These are phyloP conservation scores for Coelastrella sp. DNA, from an alignment of 139 green algal species.

Conservation along the genomic window DNA sequence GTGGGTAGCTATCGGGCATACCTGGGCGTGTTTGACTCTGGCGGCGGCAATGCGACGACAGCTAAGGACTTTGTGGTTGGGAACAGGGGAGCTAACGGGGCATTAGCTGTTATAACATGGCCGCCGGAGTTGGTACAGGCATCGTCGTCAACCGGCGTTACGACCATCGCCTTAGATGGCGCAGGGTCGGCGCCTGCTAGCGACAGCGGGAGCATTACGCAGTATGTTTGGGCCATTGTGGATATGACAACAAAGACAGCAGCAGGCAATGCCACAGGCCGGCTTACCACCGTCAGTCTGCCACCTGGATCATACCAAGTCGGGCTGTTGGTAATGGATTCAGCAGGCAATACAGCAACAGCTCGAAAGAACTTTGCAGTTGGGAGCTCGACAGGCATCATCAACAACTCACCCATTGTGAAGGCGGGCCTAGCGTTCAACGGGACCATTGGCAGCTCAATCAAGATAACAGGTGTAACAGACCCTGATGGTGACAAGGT, in stretches of 20 bases:
- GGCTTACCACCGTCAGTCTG: conserved; percentile 1
- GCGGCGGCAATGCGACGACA: conserved; percentile 14
- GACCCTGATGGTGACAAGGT: conserved; percentile 44
- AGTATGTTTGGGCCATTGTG: conserved; percentile 47
- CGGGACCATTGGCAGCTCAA: neutral
- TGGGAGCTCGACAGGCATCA: neutral
- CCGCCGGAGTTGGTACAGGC: conserved; percentile 26
- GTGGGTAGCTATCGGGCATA: conserved; percentile 25
- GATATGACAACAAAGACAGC: conserved; percentile 20
- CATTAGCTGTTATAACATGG: conserved; percentile 44
- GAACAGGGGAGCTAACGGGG: neutral
- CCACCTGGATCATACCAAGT: conserved; percentile 32
- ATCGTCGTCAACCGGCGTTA: neutral
- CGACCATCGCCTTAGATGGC: conserved; percentile 32
- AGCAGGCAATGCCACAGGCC: conserved; percentile 39
- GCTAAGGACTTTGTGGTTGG: conserved; percentile 40
- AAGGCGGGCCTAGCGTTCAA: neutral
- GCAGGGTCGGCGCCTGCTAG: conserved; percentile 24
- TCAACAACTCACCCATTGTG: conserved; percentile 28
- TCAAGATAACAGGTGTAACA: conserved; percentile 26
- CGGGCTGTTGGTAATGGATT: conserved; percentile 17
- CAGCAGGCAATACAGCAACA: conserved; percentile 38
- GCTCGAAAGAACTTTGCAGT: conserved; percentile 42
- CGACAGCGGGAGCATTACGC: neutral
- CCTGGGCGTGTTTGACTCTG: conserved; percentile 24